Conservation (phyloP, 495 filamentous ascomycete species). For the Stereocaulon alpinum region DNA sequence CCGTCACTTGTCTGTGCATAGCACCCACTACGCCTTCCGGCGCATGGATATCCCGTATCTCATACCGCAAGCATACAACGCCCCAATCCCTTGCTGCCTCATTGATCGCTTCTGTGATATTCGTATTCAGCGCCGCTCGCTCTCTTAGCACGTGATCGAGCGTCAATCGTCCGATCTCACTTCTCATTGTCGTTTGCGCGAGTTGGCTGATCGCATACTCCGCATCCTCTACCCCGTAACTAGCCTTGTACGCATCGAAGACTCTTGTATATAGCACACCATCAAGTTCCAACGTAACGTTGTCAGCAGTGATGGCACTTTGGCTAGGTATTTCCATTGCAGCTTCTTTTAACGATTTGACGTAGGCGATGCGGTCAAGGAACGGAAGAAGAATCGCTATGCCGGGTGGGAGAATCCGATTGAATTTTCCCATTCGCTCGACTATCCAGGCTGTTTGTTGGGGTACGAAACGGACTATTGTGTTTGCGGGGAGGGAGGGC, state of each 20-base stretch:
- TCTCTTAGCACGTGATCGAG: slow-evolving; percentile 97
- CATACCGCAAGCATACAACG: slow-evolving; percentile 89
- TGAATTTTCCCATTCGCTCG: slow-evolving; percentile 96
- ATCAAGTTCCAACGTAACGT: slow-evolving; percentile 92
- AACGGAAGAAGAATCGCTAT: slow-evolving; percentile 84
- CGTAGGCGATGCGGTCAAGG: slow-evolving; percentile 92
- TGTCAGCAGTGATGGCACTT: slow-evolving; percentile 95
- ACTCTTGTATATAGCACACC: slow-evolving; percentile 91
- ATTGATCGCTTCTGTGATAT: slow-evolving; percentile 97
- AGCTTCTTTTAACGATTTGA: slow-evolving; percentile 91
- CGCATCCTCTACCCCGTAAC: slow-evolving; percentile 96
- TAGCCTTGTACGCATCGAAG: slow-evolving; percentile 96
- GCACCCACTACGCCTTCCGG: slow-evolving; percentile 85
- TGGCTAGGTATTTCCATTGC: slow-evolving; percentile 95
- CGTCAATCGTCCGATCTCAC: slow-evolving; percentile 90
- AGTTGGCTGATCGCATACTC: slow-evolving; percentile 98
- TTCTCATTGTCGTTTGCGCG: slow-evolving; percentile 97
- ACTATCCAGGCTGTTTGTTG: slow-evolving; percentile 99
- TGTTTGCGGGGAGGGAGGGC: slow-evolving; percentile 72
- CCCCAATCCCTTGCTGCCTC: slow-evolving; percentile 96
- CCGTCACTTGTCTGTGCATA: slow-evolving; percentile 97
- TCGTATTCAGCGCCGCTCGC: slow-evolving; percentile 86
- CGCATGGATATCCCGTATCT: slow-evolving; percentile 96
- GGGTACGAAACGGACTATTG: slow-evolving; percentile 90
- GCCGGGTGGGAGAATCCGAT: slow-evolving; percentile 82